Conservation (phyloP, 1,139 yeast genomes). For the Blastobotrys ciferrii region DNA sequence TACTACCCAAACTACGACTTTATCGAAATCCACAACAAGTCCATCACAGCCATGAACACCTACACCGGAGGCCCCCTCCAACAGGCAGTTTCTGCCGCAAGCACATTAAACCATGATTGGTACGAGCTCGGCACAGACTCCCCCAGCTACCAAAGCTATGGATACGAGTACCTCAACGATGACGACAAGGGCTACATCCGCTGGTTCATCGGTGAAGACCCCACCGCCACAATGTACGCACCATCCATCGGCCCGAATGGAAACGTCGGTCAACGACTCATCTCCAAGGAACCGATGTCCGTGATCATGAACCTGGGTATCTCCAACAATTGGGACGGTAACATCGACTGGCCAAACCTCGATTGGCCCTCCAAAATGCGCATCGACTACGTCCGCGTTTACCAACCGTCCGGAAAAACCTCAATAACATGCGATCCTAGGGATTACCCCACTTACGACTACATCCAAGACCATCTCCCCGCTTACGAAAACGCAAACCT, state of each 20-base stretch:
- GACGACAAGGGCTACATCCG: conserved; percentile 64
- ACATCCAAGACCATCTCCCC: conserved; percentile 59
- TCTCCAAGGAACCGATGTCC: conserved; percentile 86
- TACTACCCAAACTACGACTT: conserved; percentile 76
- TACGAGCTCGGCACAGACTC: conserved; percentile 53
- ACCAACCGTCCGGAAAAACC: conserved; percentile 58
- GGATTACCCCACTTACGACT: conserved; percentile 70
- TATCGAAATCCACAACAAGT: conserved; percentile 57
- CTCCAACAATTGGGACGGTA: conserved; percentile 71
- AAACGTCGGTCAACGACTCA: conserved; percentile 69
- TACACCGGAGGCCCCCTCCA: conserved; percentile 85
- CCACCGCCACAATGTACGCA: conserved; percentile 61
- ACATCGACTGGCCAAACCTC: conserved; percentile 72
- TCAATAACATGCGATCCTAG: conserved; percentile 73
- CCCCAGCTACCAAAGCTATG: conserved; percentile 61
- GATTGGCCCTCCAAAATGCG: conserved; percentile 66
- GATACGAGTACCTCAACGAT: conserved; percentile 74
- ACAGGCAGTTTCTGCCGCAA: conserved; percentile 75
- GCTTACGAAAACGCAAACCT: conserved; percentile 63
- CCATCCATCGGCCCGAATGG: conserved; percentile 77
- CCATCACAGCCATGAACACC: conserved; percentile 67
- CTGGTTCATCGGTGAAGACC: conserved; percentile 76
- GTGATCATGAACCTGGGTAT: conserved; percentile 74
- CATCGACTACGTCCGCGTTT: conserved; percentile 74
- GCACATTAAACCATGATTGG: conserved; percentile 73